phyloP scores from a whole-genome alignment of 1,284 basidiomycete species.

The Austropuccinia psidii region DNA sequence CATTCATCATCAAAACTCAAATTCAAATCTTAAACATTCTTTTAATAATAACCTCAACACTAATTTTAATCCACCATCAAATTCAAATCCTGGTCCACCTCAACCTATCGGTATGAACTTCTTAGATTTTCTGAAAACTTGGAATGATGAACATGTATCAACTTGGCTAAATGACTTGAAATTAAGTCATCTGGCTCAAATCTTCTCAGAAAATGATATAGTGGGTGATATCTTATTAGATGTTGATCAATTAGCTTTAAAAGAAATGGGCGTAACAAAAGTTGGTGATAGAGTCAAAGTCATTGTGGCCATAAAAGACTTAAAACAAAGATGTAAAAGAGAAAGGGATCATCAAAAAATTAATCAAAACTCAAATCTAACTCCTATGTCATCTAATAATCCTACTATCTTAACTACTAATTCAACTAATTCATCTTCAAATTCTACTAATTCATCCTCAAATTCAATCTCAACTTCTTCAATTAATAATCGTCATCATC shows the following conservation, averaged over 20 bases:
- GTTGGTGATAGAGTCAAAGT: constrained; percentile 84
- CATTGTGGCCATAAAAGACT: constrained; percentile 67
- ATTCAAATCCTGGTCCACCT: neutral
- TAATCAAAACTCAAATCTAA: constrained; percentile 12
- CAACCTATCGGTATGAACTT: neutral
- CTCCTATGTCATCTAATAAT: constrained; percentile 37
- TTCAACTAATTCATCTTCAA: constrained; percentile 16
- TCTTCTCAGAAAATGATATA: constrained; percentile 77
- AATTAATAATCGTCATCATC: constrained; percentile 29
- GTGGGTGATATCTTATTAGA: constrained; percentile 79
- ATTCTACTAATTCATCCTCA: constrained; percentile 6
- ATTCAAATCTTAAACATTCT: neutral
- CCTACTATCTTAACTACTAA: neutral
- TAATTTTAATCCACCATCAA: neutral
- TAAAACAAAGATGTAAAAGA: constrained; percentile 56
- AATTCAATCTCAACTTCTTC: constrained; percentile 2
- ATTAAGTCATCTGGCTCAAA: constrained; percentile 60
- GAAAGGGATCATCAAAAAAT: constrained; percentile 31
- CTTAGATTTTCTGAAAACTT: constrained; percentile 20
- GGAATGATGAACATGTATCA: constrained; percentile 19
- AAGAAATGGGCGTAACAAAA: constrained; percentile 77
- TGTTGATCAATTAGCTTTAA: constrained; percentile 71
- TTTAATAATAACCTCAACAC: neutral
- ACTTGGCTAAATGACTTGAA: constrained; percentile 49
- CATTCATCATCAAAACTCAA: neutral